phyloP scores from a whole-genome alignment of 2,329 filamentous ascomycete species.

The Diplodia mutila region DNA sequence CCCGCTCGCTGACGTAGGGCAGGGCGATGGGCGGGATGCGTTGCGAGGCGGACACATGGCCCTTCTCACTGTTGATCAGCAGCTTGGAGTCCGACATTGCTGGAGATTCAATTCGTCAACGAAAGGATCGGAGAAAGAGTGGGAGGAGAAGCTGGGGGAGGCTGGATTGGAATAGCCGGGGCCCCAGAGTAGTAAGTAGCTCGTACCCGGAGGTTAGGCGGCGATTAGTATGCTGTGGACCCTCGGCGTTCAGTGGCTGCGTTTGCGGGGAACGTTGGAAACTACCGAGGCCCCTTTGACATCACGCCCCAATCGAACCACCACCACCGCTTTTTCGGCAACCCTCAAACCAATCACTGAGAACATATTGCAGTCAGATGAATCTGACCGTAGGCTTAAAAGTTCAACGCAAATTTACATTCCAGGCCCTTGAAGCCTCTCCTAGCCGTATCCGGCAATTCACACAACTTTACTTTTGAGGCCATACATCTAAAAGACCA shows the following conservation, averaged over 20 bases:
- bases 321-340: not conserved
- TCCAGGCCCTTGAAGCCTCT: not conserved
- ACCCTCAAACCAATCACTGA: not conserved
- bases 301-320: conserved; percentile 16
- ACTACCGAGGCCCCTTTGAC: conserved; percentile 18
- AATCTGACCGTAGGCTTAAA: not conserved
- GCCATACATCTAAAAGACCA: not conserved
- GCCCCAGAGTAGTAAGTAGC: conserved; percentile 23
- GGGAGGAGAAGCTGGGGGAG: not conserved
- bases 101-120: not conserved
- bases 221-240: conserved; percentile 17
- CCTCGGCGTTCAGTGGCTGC: conserved; percentile 2
- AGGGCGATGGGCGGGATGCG: conserved; percentile 62
- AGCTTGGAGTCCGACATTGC: conserved; percentile 31
- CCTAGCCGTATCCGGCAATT: not conserved
- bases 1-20: conserved; percentile 77
- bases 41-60: conserved; percentile 54
- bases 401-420: not conserved
- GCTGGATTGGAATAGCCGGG: conserved; percentile 1
- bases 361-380: not conserved
- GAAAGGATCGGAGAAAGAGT: not conserved
- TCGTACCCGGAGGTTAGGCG: conserved; percentile 2
- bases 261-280: conserved; percentile 15
- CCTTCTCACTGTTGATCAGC: conserved; percentile 41
- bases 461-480: not conserved